phyloP scores from a whole-genome alignment of 495 filamentous ascomycete species.

The Podospora tetraspora region DNA sequence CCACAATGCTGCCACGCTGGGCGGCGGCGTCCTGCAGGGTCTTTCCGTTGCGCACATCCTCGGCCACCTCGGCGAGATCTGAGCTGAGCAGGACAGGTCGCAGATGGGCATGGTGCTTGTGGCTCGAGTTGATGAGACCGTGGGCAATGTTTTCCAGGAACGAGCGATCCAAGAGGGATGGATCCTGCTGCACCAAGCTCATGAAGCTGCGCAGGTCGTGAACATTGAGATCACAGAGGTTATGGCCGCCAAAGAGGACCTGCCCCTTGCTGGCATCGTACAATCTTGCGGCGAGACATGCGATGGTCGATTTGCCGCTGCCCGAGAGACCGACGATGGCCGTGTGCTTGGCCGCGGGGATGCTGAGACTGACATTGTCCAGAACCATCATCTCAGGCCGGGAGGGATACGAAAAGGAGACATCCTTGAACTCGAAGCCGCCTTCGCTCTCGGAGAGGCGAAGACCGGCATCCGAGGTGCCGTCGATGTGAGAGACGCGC shows the following conservation, averaged over 20 bases:
- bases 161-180: slow-evolving; percentile 58
- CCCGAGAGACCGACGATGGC: slow-evolving; percentile 67
- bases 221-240: slow-evolving; percentile 52
- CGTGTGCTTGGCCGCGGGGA: slow-evolving; percentile 54
- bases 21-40: slow-evolving; percentile 25
- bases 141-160: slow-evolving; percentile 65
- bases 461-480: slow-evolving; percentile 42
- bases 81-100: slow-evolving; percentile 16
- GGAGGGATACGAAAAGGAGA: slow-evolving; percentile 57
- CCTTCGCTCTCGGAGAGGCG: slow-evolving; percentile 34
- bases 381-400: slow-evolving; percentile 53
- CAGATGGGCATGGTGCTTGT: slow-evolving; percentile 33
- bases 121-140: slow-evolving; percentile 52
- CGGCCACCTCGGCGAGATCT: slow-evolving; percentile 7
- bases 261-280: slow-evolving; percentile 44
- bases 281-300: slow-evolving; percentile 39
- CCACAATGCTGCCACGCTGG: slow-evolving; percentile 16
- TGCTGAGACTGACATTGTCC: slow-evolving; percentile 42
- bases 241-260: slow-evolving; percentile 48
- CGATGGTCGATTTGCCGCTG: slow-evolving; percentile 67
- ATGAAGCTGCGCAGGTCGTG: slow-evolving; percentile 52
- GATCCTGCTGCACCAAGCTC: slow-evolving; percentile 63
- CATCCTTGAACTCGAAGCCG: slow-evolving; percentile 49
- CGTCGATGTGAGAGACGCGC: slow-evolving; percentile 32
- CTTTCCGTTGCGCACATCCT: slow-evolving; percentile 6